Base-by-base conservation (phyloP, 2,329 filamentous ascomycete genomes). In the Plenodomus biglobosus region DNA sequence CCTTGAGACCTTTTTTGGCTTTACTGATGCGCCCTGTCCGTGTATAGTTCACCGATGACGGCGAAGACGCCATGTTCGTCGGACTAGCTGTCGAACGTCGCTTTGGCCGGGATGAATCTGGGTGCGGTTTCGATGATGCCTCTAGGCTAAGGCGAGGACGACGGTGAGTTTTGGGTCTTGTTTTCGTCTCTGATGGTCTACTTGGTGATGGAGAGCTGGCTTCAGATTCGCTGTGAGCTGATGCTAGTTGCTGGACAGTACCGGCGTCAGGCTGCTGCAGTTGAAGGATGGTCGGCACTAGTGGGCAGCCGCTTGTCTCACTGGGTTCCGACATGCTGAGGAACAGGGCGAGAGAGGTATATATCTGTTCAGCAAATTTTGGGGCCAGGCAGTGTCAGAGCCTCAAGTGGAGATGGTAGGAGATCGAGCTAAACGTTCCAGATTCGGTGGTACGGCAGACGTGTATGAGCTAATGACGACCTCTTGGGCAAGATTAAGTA, bases 1-100 rank as follows among this genome's bases (percentile, higher is more conserved):
- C 71, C 52, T 75, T 74, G 35, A 73, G 45, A 13, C 76, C 76
- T 50, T 78, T 78, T 55, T 75, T 73, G 6, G 75, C 75, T 61
- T 76, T 78, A 48, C 74, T 76, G 42, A 78, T 70, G 21, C 76
- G 69, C 17, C 75, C 75, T 20, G 75, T 78, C 52, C 69, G 71
- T 17, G 76, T 78, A 56, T 73, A 75, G 47, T 70, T 66, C 44
- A 75, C 62, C 15, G 69, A 56, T 30, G 51, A 46, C 24, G 61
- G 47, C 24, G 66, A 61, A 34, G 61, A 63, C 38, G 56, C 46
- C 58, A 63, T 66, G 24, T 65, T 61, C 17, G 56, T 57, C 42
- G 71, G 66, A 59, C 65, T 70, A 48, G 50, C 49, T 30, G 51
- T 44, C 16, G 66, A 70, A 42, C 58, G 64, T 56, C 68, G 62